Evolutionary conservation across 805 yeast species (phyloP), one percentile per base, ranked within the genome.

Genomic region (Yamadazyma nakazawae): DNA sequence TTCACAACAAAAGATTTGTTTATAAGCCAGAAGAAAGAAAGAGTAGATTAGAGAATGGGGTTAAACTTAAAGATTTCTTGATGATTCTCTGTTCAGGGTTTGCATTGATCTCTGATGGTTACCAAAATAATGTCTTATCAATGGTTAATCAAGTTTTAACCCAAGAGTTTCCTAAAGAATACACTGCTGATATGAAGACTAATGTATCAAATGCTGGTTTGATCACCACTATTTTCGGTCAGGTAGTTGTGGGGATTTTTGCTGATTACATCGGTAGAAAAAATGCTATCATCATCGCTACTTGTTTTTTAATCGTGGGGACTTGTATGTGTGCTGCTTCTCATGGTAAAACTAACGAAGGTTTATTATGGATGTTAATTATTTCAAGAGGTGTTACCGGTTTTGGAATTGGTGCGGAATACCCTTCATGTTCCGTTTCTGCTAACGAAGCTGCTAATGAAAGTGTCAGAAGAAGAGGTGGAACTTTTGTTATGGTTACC

Each of bases 391-490:
- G 92, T 55, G 74, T 84, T 9, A 80, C 85, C 40, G 95, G 94
- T 38, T 79, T 84, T 53, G 94, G 94, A 51, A 78, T 84, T 47
- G 90, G 90, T 51, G 88, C 88, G 31, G 90, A 85, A 59, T 85
- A 84, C 58, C 84, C 86, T 10, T 82, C 86, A 1, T 79, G 84
- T 17, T 79, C 88, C 0, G 79, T 83, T 2, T 71, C 84, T 16
- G 85, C 88, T 2, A 78, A 81, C 38, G 90, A 85, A 58, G 85
- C 90, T 24, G 86, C 88, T 10, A 84, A 84, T 60, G 89, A 85
- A 56, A 74, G 81, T 7, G 74, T 75, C 42, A 78, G 71, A 55
- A 72, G 75, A 57, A 72, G 94, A 61, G 91, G 94, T 43, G 80
- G 83, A 34, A 71, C 76, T 17, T 82, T 85, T 56, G 75, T 78